phyloP scores from a whole-genome alignment of 1,284 basidiomycete genomes.

The Austroboletus niveus region DNA sequence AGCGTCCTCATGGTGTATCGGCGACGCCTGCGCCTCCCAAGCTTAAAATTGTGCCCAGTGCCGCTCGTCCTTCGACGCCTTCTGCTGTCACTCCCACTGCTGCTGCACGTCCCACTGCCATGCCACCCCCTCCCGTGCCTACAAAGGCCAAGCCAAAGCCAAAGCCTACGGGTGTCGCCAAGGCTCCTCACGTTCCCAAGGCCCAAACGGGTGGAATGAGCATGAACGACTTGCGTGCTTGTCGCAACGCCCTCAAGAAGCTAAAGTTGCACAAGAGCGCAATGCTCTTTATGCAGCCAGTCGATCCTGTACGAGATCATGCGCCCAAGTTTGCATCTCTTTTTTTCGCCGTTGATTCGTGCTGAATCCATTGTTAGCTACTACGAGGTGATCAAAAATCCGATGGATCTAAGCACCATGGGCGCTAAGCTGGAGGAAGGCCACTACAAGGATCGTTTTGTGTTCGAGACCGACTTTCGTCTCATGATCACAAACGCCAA shows the following conservation, averaged over 20 bases:
- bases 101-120: conserved; percentile 15
- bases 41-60: conserved; percentile 47
- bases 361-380: conserved; percentile 53
- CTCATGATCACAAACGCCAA: conserved; percentile 90
- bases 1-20: conserved; percentile 44
- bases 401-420: conserved; percentile 95
- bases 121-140: conserved; percentile 38
- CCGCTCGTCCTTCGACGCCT: conserved; percentile 17
- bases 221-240: conserved; percentile 77
- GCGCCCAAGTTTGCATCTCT: conserved; percentile 66
- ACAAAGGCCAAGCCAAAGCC: conserved; percentile 36
- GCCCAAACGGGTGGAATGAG: conserved; percentile 83
- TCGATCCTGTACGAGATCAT: conserved; percentile 85
- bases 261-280: conserved; percentile 72
- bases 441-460: conserved; percentile 82
- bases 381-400: conserved; percentile 85
- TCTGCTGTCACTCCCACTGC: conserved; percentile 22
- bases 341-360: conserved; percentile 13
- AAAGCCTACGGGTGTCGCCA: conserved; percentile 38
- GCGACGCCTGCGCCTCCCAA: conserved; percentile 49
- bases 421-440: conserved; percentile 85
- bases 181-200: conserved; percentile 55
- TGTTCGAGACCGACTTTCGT: conserved; percentile 84
- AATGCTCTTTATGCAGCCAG: conserved; percentile 78
- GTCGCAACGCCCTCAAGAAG: conserved; percentile 81